phyloP scores from a whole-genome alignment of 495 filamentous ascomycete genomes.

The Bathelium albidoporum region DNA sequence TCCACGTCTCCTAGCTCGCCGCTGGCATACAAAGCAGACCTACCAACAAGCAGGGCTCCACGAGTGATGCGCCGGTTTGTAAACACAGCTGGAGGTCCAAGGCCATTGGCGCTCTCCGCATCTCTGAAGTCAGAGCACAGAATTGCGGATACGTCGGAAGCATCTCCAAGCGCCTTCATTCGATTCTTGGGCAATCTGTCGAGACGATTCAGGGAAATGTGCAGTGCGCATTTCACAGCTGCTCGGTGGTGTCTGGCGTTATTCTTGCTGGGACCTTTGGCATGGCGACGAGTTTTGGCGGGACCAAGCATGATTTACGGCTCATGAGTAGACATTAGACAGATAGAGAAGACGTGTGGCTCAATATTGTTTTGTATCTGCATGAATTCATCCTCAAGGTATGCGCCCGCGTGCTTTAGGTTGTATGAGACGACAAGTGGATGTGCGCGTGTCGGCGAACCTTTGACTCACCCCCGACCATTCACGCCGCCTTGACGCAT shows the following conservation, averaged over 20 bases:
- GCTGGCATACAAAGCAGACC: conserved; percentile 12
- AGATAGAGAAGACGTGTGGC: background rate
- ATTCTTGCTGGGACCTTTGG: background rate
- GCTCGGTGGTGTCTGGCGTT: conserved; percentile 1
- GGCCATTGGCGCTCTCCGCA: conserved; percentile 17
- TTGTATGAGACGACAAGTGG: background rate
- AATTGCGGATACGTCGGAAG: background rate
- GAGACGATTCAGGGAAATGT: background rate
- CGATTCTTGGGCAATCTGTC: background rate
- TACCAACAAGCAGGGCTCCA: conserved; percentile 5
- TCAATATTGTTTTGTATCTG: background rate
- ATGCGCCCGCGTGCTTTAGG: background rate
- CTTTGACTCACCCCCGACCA: conserved; percentile 1
- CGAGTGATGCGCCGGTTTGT: conserved; percentile 20
- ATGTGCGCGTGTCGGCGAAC: background rate
- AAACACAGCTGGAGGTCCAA: conserved; percentile 15
- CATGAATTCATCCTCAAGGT: background rate
- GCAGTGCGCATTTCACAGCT: background rate
- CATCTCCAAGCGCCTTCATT: background rate
- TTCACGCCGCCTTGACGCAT: background rate
- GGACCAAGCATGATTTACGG: conserved; percentile 1
- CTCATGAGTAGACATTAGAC: background rate
- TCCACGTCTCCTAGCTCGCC: conserved; percentile 7
- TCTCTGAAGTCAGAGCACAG: conserved; percentile 9
- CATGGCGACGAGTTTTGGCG: conserved; percentile 1